Evolutionary conservation across 257 asterid species (phyloP), one percentile per base, ranked within the genome.

Genomic region (Linderniella brevidens): DNA sequence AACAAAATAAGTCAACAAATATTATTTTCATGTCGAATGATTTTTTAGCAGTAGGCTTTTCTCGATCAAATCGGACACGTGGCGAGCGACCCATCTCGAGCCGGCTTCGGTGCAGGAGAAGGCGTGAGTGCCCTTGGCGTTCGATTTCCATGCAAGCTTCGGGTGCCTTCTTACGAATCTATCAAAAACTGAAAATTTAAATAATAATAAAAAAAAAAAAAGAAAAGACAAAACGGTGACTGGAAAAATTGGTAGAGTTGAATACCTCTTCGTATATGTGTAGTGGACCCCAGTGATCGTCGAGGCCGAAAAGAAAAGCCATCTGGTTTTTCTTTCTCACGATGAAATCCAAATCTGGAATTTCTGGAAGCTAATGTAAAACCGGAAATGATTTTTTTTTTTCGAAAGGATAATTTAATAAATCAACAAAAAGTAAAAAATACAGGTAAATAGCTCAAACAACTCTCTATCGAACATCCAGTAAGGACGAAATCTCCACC

Each of bases 281-380:
- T 65, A 78, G 43, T 37, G 97, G 95, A 70, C 86, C 97, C 97
- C 97, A 88, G 63, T 88, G 97, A 70, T 88, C 95, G 19, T 80
- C 80, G 32, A 35, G 53, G 32, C 97, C 95, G 44, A 83, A 88
- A 61, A 88, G 58, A 64, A 88, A 78, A 14, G 92, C 76, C 38
- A 83, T 51, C 63, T 70, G 74, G 52, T 53, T 72, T 55, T 69
- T 68, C 66, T 72, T 79, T 52, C 55, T 68, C 57, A 76, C 62
- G 57, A 87, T 50, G 64, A 80, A 80, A 52, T 77, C 71, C 81
- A 74, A 78, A 48, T 82, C 97, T 49, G 81, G 92, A 60, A 58
- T 59, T 59, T 65, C 68, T 37, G 79, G 49, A 68, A 88, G 69
- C 97, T 88, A 62, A 18, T 56, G 39, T 5, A 13, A 57, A 42